phyloP scores from a whole-genome alignment of 257 asterid genomes.

The Primulina eburnea region DNA sequence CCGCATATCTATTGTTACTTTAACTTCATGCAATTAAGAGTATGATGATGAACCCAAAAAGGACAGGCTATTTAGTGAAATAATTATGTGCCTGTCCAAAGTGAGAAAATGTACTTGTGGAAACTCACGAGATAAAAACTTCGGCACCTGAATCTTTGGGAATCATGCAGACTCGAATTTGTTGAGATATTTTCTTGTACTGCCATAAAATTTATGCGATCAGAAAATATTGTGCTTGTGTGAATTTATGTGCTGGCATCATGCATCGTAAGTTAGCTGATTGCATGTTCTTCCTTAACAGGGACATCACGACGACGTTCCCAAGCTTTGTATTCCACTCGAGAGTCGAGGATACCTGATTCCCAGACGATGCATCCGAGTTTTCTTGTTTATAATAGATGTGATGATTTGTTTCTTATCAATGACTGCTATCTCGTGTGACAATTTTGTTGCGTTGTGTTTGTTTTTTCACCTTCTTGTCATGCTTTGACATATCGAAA shows the following conservation, averaged over 20 bases:
- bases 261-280: not conserved
- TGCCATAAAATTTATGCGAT: not conserved
- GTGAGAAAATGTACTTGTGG: not conserved
- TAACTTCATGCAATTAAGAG: not conserved
- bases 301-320: slow-evolving; percentile 77
- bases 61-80: not conserved
- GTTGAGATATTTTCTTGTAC: not conserved
- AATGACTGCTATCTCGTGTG: not conserved
- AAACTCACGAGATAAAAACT: not conserved
- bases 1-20: not conserved
- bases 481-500: not conserved
- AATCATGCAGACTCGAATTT: not conserved
- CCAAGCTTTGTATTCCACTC: slow-evolving; percentile 96
- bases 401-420: slow-evolving; percentile 21
- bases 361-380: slow-evolving; percentile 13
- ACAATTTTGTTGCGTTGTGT: not conserved
- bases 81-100: not conserved
- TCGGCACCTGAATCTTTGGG: not conserved
- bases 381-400: slow-evolving; percentile 17
- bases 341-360: slow-evolving; percentile 88
- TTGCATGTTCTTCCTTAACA: slow-evolving; percentile 17
- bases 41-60: not conserved
- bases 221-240: not conserved
- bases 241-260: too few relatives aligned
- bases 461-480: not conserved